Percentiles rank a stretch among this genome's conserved stretches.
Conservation (phyloP, 306 rosid species). For the Ormosia semicastrata region DNA sequence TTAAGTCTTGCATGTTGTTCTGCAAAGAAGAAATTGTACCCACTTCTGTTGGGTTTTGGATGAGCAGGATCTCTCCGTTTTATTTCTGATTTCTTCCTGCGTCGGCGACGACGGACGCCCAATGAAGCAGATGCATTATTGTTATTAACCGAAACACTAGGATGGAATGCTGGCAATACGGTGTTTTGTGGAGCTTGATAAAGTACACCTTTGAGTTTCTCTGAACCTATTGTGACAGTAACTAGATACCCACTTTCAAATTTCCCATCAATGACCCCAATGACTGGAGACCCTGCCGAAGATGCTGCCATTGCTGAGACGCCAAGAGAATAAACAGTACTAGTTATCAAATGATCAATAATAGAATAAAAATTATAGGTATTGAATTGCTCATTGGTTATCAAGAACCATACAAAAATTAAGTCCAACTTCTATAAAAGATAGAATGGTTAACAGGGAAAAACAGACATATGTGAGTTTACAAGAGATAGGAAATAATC, state of each 20-base stretch:
- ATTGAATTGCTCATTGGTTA: not conserved
- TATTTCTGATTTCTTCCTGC: constrained; percentile 82
- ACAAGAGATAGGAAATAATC: not conserved
- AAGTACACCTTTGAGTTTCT: constrained; percentile 80
- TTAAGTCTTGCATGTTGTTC: constrained; percentile 92
- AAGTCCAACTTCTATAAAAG: not conserved
- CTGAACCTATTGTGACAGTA: constrained; percentile 69
- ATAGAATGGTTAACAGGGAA: not conserved
- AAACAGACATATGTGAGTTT: not conserved
- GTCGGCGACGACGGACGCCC: constrained; percentile 65
- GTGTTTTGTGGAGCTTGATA: constrained; percentile 55
- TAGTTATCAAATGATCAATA: not conserved
- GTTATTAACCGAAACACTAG: constrained; percentile 21
- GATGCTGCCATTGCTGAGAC: constrained; percentile 39
- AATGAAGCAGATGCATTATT: constrained; percentile 34
- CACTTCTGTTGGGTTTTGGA: constrained; percentile 94
- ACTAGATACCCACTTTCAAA: constrained; percentile 93
- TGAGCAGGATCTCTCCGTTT: constrained; percentile 86
- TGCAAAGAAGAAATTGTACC: constrained; percentile 92
- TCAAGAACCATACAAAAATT: not conserved
- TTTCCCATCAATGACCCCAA: constrained; percentile 89
- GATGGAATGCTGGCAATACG: constrained; percentile 19
- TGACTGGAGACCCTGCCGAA: constrained; percentile 41
- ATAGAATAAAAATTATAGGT: not conserved
- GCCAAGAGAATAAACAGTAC: not conserved